A percentile compares a stretch with the other conserved stretches of the same genome.
phyloP scores from a whole-genome alignment of 495 filamentous ascomycete genomes.

The Sphaerosporella brunnea region DNA sequence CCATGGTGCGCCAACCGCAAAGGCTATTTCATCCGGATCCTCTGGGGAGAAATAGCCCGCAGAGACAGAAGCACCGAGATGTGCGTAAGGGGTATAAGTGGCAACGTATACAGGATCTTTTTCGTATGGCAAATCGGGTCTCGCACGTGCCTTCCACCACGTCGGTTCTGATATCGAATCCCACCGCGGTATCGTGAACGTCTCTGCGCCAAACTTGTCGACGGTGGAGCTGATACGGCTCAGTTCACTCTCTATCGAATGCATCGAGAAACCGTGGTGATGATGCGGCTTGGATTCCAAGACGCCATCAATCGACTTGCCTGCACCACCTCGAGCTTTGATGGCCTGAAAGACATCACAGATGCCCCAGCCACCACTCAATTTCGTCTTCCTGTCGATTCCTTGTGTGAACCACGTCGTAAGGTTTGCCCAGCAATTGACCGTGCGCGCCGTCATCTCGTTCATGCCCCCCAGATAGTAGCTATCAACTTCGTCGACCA shows the following conservation, averaged over 20 bases:
- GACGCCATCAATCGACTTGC: no score
- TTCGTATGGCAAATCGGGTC: not conserved
- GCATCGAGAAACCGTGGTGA: no score
- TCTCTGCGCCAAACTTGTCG: slow-evolving; percentile 19
- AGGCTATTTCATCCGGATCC: slow-evolving; percentile 2
- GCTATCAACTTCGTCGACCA: slow-evolving; percentile 15
- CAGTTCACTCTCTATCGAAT: no score
- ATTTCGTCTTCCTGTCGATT: slow-evolving; percentile 15
- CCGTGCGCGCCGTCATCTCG: slow-evolving; percentile 21
- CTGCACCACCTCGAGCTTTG: slow-evolving; percentile 16
- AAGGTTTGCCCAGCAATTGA: slow-evolving; percentile 22
- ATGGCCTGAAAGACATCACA: slow-evolving; percentile 26
- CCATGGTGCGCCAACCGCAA: slow-evolving; percentile 19
- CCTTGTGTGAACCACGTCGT: slow-evolving; percentile 21
- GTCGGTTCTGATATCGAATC: not conserved
- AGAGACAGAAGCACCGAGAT: slow-evolving; percentile 17
- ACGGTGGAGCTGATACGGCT: no score
- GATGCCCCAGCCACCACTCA: slow-evolving; percentile 17
- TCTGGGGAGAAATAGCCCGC: slow-evolving; percentile 5
- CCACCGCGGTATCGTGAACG: slow-evolving; percentile 10
- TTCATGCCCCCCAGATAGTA: slow-evolving; percentile 23
- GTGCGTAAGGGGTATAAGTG: slow-evolving; percentile 18
- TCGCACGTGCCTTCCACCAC: no score
- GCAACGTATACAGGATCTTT: slow-evolving; percentile 9
- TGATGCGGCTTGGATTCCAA: no score